Evolutionary conservation across 2,329 filamentous ascomycete genomes (phyloP), one percentile per base, ranked within the genome.

Genomic region (Neofusicoccum umdonicola): DNA sequence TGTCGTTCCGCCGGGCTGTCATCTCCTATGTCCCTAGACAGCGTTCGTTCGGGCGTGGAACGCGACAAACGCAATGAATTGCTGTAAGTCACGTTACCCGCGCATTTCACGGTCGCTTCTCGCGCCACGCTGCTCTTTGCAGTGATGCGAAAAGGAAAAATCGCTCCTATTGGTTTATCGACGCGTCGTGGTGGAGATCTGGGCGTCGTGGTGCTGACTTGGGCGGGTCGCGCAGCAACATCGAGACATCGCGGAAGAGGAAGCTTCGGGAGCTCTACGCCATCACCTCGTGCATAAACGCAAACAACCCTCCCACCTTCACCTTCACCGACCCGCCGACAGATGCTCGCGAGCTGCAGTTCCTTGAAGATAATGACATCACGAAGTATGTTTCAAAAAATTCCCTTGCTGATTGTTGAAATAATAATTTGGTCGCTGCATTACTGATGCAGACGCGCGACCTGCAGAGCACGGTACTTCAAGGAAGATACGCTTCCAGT

Each of bases 201-300:
- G 68, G 69, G 68, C 66, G 71, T 69, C 67, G 56, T 47, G 41
- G 54, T 60, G 63, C 63, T 65, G 54, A 65, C 63, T 61, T 61
- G 54, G 37, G 54, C 62, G 51, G 47, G 63, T 52, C 62, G 51
- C 47, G 67, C 68, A 79, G 77, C 70, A 70, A 69, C 67, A 82
- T 81, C 85, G 87, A 90, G 84, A 85, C 85, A 80, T 92, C 90
- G 84, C 90, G 91, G 80, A 95, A 96, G 87, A 89, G 92, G 79
- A 96, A 96, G 84, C 85, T 97, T 77, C 89, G 90, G 78, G 90
- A 95, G 82, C 86, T 97, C 73, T 96, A 90, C 83, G 85, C 86
- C 72, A 87, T 91, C 84, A 89, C 91, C 83, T 90, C 90, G 78
- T 87, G 88, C 76, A 78, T 83, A 69, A 79, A 79, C 72, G 78